phyloP scores from a whole-genome alignment of 2,329 filamentous ascomycete species.

The Paecilomyces dactylethromorphus region DNA sequence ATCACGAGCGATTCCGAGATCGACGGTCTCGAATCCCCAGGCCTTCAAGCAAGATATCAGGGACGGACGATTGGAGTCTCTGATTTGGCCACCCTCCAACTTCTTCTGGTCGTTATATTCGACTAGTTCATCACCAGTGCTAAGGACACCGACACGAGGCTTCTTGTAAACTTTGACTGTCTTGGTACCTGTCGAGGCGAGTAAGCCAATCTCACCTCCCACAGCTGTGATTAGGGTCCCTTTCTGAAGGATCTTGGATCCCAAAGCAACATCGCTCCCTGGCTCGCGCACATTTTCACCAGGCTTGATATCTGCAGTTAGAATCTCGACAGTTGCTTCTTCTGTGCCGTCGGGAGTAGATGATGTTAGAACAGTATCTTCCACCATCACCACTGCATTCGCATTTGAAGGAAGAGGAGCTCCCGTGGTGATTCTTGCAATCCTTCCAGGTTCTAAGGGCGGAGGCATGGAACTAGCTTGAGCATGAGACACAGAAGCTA shows the following conservation, averaged over 20 bases:
- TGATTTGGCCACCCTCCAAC: conserved; percentile 73
- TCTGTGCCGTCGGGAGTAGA: conserved; percentile 74
- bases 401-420: conserved; percentile 84
- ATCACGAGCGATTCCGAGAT: conserved; percentile 69
- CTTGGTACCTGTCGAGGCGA: conserved; percentile 74
- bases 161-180: conserved; percentile 67
- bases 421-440: conserved; percentile 89
- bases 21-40: conserved; percentile 71
- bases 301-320: conserved; percentile 65
- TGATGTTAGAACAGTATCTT: conserved; percentile 74
- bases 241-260: conserved; percentile 62
- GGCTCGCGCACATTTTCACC: conserved; percentile 89
- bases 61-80: conserved; percentile 87
- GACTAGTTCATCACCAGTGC: conserved; percentile 92
- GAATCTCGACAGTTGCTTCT: conserved; percentile 80
- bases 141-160: conserved; percentile 78
- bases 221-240: conserved; percentile 80
- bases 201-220: conserved; percentile 83
- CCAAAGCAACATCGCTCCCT: conserved; percentile 74
- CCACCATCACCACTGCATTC: conserved; percentile 92
- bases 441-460: conserved; percentile 62
- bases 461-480: conserved; percentile 59
- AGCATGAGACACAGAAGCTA: conserved; percentile 80
- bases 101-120: conserved; percentile 56
- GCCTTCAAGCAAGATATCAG: conserved; percentile 70